These are phyloP conservation scores for Verbascum thapsus DNA, from an alignment of 257 asterid species.

Conservation along the genomic window DNA sequence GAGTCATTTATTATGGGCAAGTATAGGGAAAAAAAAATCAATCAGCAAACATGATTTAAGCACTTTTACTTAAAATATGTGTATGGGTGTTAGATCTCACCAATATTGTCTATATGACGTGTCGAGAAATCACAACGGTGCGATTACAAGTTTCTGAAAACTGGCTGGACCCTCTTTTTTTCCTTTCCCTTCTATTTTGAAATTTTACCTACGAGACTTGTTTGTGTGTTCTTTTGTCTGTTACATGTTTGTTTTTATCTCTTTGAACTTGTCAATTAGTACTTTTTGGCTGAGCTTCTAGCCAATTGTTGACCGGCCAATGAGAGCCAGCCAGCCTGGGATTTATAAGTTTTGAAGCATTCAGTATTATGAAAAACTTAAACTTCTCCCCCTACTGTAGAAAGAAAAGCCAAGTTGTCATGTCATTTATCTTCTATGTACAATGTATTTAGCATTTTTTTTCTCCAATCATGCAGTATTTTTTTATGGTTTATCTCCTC, in stretches of 20 bases:
- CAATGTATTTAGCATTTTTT: neutral
- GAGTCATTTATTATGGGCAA: neutral
- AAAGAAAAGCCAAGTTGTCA: too few species aligned
- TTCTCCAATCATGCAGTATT: neutral
- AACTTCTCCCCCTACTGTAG: too few species aligned
- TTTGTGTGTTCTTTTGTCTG: neutral
- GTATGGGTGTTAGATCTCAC: neutral
- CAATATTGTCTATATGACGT: neutral
- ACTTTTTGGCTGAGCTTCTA: neutral
- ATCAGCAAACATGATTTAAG: neutral
- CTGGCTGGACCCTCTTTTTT: neutral
- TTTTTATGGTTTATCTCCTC: slow-evolving; percentile 16
- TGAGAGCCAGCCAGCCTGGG: neutral
- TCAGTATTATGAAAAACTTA: neutral
- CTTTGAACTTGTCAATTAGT: neutral
- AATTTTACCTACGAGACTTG: neutral
- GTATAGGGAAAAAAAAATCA: neutral
- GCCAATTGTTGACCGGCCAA: neutral
- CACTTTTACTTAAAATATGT: neutral
- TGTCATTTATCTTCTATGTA: neutral
- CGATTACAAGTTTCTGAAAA: neutral
- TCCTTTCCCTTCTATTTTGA: neutral
- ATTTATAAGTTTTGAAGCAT: neutral
- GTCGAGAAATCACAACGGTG: neutral
- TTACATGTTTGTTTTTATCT: neutral